These are phyloP conservation scores for Rubroshorea leprosula DNA, from an alignment of 345 rosid species.

Conservation along the genomic window DNA sequence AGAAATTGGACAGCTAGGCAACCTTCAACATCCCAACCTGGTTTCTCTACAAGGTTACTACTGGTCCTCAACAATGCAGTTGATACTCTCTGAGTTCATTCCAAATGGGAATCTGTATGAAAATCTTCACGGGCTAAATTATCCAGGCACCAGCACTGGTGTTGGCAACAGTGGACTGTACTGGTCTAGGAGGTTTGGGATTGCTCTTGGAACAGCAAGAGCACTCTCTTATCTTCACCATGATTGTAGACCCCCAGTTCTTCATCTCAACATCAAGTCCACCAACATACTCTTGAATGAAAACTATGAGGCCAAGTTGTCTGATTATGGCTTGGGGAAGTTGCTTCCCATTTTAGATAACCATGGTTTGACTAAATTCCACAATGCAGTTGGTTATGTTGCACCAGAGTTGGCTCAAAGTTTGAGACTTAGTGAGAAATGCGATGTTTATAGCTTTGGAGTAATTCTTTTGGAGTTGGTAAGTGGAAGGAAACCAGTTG, in stretches of 20 bases:
- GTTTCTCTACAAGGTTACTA: constrained; percentile 85
- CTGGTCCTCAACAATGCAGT: constrained; percentile 80
- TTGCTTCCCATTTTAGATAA: constrained; percentile 80
- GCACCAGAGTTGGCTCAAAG: constrained; percentile 94
- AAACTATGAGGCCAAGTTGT: constrained; percentile 64
- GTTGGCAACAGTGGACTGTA: constrained; percentile 51
- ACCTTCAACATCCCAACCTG: constrained; percentile 64
- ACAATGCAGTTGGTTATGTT: constrained; percentile 92
- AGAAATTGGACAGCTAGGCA: constrained; percentile 71
- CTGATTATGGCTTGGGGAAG: constrained; percentile 80
- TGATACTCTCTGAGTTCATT: constrained; percentile 69
- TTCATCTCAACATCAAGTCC: constrained; percentile 90
- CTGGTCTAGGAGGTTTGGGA: constrained; percentile 84
- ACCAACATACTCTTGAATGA: constrained; percentile 78
- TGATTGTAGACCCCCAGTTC: constrained; percentile 81
- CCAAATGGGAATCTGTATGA: constrained; percentile 76
- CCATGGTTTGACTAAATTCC: constrained; percentile 62
- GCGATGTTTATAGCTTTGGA: constrained; percentile 88
- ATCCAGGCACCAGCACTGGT: constrained; percentile 61
- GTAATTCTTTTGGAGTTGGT: constrained; percentile 89
- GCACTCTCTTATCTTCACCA: constrained; percentile 91
- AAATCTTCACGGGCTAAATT: constrained; percentile 52
- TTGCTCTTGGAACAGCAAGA: constrained; percentile 81
- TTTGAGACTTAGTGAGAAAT: constrained; percentile 70
- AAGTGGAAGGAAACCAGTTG: constrained; percentile 91